A percentile compares a stretch with the other conserved stretches of the same genome.
These are phyloP conservation scores for Sugiyamaella chiloensis DNA, from an alignment of 805 yeast species.

Conservation along the genomic window DNA sequence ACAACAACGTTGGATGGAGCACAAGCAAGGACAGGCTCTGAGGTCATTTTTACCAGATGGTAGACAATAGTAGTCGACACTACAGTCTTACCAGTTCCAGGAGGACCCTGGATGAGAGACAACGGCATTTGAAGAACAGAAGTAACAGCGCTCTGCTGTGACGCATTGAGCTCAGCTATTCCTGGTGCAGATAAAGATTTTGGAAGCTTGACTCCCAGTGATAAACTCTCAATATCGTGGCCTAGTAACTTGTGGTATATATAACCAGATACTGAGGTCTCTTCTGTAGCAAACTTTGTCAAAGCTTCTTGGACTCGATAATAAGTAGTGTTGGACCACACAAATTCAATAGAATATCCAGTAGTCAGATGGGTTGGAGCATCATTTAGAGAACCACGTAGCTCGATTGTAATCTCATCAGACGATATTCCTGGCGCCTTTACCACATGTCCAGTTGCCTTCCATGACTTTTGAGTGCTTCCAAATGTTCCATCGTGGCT, in stretches of 20 bases:
- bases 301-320: slow-evolving; percentile 82
- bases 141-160: slow-evolving; percentile 76
- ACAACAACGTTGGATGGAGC: slow-evolving; percentile 97
- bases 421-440: slow-evolving; percentile 63
- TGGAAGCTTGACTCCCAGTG: slow-evolving; percentile 50
- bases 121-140: slow-evolving; percentile 67
- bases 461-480: slow-evolving; percentile 60
- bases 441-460: slow-evolving; percentile 65
- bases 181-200: slow-evolving; percentile 51
- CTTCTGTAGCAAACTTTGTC: slow-evolving; percentile 63
- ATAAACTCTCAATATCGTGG: slow-evolving; percentile 61
- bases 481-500: slow-evolving; percentile 56
- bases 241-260: slow-evolving; percentile 79
- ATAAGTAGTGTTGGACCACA: slow-evolving; percentile 84
- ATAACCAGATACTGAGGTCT: slow-evolving; percentile 66
- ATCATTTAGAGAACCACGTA: slow-evolving; percentile 38
- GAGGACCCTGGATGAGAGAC: slow-evolving; percentile 90
- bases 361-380: slow-evolving; percentile 56
- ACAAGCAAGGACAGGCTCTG: slow-evolving; percentile 73
- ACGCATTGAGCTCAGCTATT: slow-evolving; percentile 66
- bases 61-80: slow-evolving; percentile 86
- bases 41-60: slow-evolving; percentile 61
- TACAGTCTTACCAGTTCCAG: slow-evolving; percentile 94
- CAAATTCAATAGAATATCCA: slow-evolving; percentile 79
- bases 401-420: slow-evolving; percentile 71